Evolutionary conservation across 768 basidiomycete genomes (phyloP), one percentile per base, ranked within the genome.

Genomic region (Leucosporidium creatinivorum): DNA sequence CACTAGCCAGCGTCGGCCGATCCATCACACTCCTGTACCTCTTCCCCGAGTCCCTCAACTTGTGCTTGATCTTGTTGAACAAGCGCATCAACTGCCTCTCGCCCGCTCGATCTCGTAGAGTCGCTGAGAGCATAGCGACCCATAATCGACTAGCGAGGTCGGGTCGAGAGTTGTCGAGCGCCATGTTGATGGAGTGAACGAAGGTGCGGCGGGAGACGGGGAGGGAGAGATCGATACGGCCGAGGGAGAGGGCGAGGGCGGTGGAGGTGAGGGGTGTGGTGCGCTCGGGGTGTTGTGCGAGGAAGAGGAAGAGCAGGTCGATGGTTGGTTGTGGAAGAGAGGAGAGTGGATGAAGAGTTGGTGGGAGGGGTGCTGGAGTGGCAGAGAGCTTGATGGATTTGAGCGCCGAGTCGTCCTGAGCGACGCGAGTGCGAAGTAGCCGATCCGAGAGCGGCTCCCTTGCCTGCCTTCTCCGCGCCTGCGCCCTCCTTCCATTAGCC

Each of bases 161-260:
- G 1, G 23, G 28, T 4, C 62, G 62, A 9, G 54, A 8, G 30
- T 61, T 12, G 23, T 26, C 25, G 39, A 70, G 47, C 0, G 66
- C 48, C 10, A 59, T 28, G 25, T 51, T 25, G 55, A 70, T 61
- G 5, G 69, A 63, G 19, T 55, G n/a, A 28, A 39, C 26, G 31
- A 67, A 30, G 1, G 62, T 54, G 1, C 54, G 48, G 3, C 25
- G 49, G 5, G 65, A 61, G 3, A 58, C 62, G 10, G 58, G 33
- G 8, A 66, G 52, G 1, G 58, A 54, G 15, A 67, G 62, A 39
- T 56, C 57, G 4, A 65, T 58, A 4, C 63, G 36, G 52, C 58
- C 58, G 56, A 61, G 52, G 33, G 68, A 58, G 58, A 69, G 57
- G 26, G 63, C 47, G 49, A 70, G 59, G 4, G 59, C 56, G 21